These are phyloP conservation scores for Cryptosporidium bovis DNA, from an alignment of 169 alveolate genomes.

Conservation along the genomic window DNA sequence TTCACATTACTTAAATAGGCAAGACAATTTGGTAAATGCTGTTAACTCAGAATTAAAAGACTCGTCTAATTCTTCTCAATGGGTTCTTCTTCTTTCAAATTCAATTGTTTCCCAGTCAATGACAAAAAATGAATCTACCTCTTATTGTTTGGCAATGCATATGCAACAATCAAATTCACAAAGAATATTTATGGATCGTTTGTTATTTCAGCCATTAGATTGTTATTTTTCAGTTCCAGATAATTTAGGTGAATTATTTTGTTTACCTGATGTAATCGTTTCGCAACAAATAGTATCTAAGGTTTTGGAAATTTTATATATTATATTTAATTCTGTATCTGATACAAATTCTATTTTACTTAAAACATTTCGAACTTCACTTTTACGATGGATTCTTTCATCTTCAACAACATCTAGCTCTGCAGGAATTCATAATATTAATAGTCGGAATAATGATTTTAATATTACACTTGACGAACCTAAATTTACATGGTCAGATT, in stretches of 20 bases:
- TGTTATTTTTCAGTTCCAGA: slow-evolving; percentile 20
- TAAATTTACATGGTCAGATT: slow-evolving; percentile 30
- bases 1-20: background rate
- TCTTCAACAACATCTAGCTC: slow-evolving; percentile 2
- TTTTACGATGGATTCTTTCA: slow-evolving; percentile 53
- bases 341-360: slow-evolving; percentile 23
- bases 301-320: slow-evolving; percentile 29
- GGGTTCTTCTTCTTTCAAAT: slow-evolving; percentile 56
- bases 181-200: slow-evolving; percentile 14
- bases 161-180: slow-evolving; percentile 52
- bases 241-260: slow-evolving; percentile 31
- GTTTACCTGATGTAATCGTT: slow-evolving; percentile 33
- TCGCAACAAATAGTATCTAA: slow-evolving; percentile 55
- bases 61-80: background rate
- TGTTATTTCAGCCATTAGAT: slow-evolving; percentile 5
- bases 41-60: background rate
- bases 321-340: slow-evolving; percentile 12
- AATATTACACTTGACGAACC: slow-evolving; percentile 15
- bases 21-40: slow-evolving; percentile 27
- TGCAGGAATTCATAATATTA: background rate
- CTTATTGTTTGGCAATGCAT: slow-evolving; percentile 41
- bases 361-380: slow-evolving; percentile 31
- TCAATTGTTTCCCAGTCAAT: slow-evolving; percentile 37
- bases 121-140: slow-evolving; percentile 18
- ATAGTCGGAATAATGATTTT: background rate